Evolutionary conservation across 495 filamentous ascomycete species (phyloP), one percentile per base, ranked within the genome.

Genomic region (Cercophora scortea): DNA sequence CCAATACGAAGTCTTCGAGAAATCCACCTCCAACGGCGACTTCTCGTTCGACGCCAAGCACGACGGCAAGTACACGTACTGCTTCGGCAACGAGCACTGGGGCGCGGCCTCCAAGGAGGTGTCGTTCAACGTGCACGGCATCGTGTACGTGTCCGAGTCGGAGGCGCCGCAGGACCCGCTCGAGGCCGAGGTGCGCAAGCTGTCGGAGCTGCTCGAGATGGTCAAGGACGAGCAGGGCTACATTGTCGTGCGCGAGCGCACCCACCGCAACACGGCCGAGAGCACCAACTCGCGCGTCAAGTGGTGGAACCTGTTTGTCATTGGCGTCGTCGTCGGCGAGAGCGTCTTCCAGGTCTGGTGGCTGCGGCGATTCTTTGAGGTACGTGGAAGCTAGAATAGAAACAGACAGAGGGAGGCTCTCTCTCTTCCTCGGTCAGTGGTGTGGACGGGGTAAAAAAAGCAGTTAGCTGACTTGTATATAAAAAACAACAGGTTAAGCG

Each of bases 311-410:
- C 80, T 97, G 55, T 97, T 97, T 72, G 90, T 97, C 71, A 79
- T 98, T 52, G 80, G 83, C 47, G 86, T 98, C 50, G 79, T 98
- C 45, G 77, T 93, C 53, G 93, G 87, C 43, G 89, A 96, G 76
- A 90, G 90, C 61, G 75, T 96, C 47, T 98, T 97, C 78, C 93
- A 98, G 73, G 94, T 98, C 55, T 97, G 94, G 93, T 98, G 93
- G 88, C 66, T 98, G 69, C 92, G 95, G 78, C 76, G 94, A 63
- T 97, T 98, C 76, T 98, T 98, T 66, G 93, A 98, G 87, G 92
- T 95, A 59, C 11, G 62, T 49, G 44, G 25, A 51, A 4, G 32
- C 9, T 9, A n/a, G n/a, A n/a, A n/a, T n/a, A n/a, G n/a, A n/a
- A n/a, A n/a, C n/a, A n/a, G n/a, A n/a, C n/a, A n/a, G n/a, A n/a